phyloP scores from a whole-genome alignment of 2,329 filamentous ascomycete genomes.

The Didymella exigua region DNA sequence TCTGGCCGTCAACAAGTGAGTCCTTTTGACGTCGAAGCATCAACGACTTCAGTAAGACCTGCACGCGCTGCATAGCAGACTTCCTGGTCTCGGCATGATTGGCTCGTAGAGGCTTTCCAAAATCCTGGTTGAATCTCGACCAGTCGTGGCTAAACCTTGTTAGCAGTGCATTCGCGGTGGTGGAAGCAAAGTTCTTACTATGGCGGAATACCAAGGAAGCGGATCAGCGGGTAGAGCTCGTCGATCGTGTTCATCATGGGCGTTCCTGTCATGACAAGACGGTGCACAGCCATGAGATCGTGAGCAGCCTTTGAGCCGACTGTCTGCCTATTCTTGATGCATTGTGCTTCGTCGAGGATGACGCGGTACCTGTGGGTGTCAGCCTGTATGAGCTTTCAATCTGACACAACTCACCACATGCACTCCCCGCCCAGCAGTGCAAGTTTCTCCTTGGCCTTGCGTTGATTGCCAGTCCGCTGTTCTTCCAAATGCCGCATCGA shows the following conservation, averaged over 20 bases:
- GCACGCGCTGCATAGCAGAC: conserved; percentile 71
- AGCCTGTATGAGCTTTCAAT: conserved; percentile 20
- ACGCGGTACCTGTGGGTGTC: conserved; percentile 52
- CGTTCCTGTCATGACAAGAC: conserved; percentile 79
- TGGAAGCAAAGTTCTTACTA: neutral
- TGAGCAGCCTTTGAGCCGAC: conserved; percentile 66
- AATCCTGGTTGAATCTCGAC: conserved; percentile 65
- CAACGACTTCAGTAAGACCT: conserved; percentile 76
- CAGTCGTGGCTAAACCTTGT: conserved; percentile 54
- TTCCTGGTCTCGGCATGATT: conserved; percentile 39
- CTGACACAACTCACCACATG: conserved; percentile 54
- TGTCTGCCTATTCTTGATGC: conserved; percentile 76
- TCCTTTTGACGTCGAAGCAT: conserved; percentile 83
- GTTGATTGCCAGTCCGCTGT: conserved; percentile 40
- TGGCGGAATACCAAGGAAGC: conserved; percentile 80
- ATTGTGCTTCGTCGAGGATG: conserved; percentile 80
- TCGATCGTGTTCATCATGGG: conserved; percentile 87
- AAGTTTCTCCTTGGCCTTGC: conserved; percentile 31
- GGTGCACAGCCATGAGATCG: conserved; percentile 63
- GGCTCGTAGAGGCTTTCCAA: conserved; percentile 57
- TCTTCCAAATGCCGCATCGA: conserved; percentile 51
- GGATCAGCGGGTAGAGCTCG: conserved; percentile 78
- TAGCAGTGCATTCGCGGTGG: neutral
- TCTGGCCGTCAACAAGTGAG: conserved; percentile 78
- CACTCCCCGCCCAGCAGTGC: conserved; percentile 63